Evolutionary conservation across 139 green algal genomes (phyloP).

Genomic region (Mesotaenium endlicherianum): DNA sequence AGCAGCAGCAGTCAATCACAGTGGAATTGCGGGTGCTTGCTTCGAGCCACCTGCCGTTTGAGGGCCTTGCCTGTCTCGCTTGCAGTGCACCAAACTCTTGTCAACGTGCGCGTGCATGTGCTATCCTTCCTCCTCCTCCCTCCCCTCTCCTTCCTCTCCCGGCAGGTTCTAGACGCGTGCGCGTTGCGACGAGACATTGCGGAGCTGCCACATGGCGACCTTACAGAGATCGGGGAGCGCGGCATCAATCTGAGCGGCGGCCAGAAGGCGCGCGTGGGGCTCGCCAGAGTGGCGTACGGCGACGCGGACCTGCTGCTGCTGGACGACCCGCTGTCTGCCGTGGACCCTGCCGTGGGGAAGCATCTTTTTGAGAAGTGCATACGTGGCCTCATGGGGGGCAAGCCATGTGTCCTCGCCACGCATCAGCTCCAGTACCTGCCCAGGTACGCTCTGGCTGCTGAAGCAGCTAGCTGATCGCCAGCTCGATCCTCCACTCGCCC

Average conservation of each 20-base stretch:
- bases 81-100: too few species aligned
- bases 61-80: too few species aligned
- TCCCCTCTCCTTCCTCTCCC: not conserved
- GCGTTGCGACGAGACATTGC: constrained; percentile 53
- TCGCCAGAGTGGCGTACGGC: constrained; percentile 69
- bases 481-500: too few species aligned
- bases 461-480: too few species aligned
- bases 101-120: too few species aligned
- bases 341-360: constrained; percentile 65
- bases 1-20: too few species aligned
- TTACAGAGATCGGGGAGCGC: constrained; percentile 82
- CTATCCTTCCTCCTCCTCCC: too few species aligned
- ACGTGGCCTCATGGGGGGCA: constrained; percentile 63
- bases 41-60: too few species aligned
- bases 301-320: constrained; percentile 7
- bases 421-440: constrained; percentile 60
- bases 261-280: constrained; percentile 39
- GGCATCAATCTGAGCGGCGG: constrained; percentile 75
- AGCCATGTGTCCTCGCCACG: constrained; percentile 77
- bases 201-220: constrained; percentile 65
- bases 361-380: constrained; percentile 57
- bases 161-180: constrained; percentile 43
- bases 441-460: constrained; percentile 23
- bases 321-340: constrained; percentile 48
- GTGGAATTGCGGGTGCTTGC: too few species aligned